Conservation (phyloP, 805 yeast genomes). For the Candida golubevii region DNA sequence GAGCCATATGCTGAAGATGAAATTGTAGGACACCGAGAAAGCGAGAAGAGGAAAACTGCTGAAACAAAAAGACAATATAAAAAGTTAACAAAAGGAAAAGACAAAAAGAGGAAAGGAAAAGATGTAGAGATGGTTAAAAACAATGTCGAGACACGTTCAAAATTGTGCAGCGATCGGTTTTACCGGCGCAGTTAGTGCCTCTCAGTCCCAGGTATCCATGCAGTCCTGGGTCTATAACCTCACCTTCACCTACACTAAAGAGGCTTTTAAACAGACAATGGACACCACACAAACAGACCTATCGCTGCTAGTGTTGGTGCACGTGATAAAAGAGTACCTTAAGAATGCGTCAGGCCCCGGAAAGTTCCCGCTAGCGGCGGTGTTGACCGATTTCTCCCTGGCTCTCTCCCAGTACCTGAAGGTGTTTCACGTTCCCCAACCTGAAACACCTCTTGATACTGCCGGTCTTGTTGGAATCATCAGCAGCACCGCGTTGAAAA, state of each 20-base stretch:
- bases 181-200: no score
- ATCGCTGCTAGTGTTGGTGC: slow-evolving; percentile 3
- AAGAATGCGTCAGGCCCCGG: neutral
- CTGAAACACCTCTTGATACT: neutral
- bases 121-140: no score
- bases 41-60: no score
- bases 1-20: no score
- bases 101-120: no score
- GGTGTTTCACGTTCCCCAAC: slow-evolving; percentile 1
- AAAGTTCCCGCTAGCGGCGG: slow-evolving; percentile 6
- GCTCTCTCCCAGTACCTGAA: slow-evolving; percentile 7
- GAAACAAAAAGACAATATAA: no score
- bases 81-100: no score
- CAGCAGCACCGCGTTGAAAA: slow-evolving; percentile 2
- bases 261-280: neutral
- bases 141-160: no score
- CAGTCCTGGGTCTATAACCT: neutral
- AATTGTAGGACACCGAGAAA: no score
- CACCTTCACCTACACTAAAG: neutral
- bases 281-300: neutral
- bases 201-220: neutral
- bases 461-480: slow-evolving; percentile 5
- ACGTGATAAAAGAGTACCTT: slow-evolving; percentile 1
- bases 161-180: no score
- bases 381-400: slow-evolving; percentile 7